These are phyloP conservation scores for Malassezia nana DNA, from an alignment of 1,284 basidiomycete species.

Conservation along the genomic window DNA sequence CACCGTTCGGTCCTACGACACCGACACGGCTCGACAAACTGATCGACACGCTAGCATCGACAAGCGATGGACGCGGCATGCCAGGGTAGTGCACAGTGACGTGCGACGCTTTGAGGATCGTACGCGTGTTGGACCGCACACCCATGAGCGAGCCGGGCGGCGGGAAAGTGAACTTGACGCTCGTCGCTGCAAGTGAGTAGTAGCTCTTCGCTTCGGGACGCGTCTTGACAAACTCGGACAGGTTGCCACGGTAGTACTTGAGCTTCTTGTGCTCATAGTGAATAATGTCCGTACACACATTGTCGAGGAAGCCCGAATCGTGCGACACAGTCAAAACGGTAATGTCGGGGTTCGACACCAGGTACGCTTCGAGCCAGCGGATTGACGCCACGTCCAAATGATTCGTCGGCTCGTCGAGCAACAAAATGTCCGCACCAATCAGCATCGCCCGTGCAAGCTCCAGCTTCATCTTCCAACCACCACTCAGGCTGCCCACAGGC, in stretches of 20 bases:
- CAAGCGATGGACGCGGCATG: constrained; percentile 67
- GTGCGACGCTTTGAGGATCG: constrained; percentile 83
- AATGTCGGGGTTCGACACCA: constrained; percentile 43
- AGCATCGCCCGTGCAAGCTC: constrained; percentile 58
- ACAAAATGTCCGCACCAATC: constrained; percentile 66
- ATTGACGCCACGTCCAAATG: constrained; percentile 66
- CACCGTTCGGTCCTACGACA: constrained; percentile 48
- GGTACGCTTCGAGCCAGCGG: constrained; percentile 83
- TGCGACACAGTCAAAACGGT: constrained; percentile 94
- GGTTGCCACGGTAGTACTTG: constrained; percentile 87
- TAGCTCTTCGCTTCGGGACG: constrained; percentile 94
- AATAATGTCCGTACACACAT: constrained; percentile 93
- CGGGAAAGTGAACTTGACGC: constrained; percentile 93
- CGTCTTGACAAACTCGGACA: constrained; percentile 78
- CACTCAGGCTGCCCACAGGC: constrained; percentile 78
- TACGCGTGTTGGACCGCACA: constrained; percentile 88
- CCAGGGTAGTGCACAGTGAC: constrained; percentile 95
- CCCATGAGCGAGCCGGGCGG: constrained; percentile 93
- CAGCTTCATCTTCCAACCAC: constrained; percentile 97
- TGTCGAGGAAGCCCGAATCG: constrained; percentile 95
- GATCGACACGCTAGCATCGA: constrained; percentile 81
- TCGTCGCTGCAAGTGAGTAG: constrained; percentile 88
- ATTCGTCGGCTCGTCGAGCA: constrained; percentile 88
- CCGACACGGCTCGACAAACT: constrained; percentile 59
- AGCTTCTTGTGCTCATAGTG: constrained; percentile 97